phyloP scores from a whole-genome alignment of 1,139 yeast genomes.

The Suhomyces maxii region DNA sequence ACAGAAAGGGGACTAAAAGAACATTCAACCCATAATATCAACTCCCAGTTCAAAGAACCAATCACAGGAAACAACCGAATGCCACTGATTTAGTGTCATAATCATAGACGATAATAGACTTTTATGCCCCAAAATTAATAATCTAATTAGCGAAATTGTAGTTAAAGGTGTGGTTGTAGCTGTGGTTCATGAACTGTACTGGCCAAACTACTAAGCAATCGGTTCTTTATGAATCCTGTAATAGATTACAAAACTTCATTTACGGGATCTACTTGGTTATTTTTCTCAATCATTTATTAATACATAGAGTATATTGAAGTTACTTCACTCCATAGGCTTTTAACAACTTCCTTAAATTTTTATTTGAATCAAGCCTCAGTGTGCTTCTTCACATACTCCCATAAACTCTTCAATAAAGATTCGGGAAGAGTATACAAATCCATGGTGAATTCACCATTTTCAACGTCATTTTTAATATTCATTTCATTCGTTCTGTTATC shows the following conservation, averaged over 20 bases:
- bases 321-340: neutral
- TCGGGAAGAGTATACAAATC: constrained; percentile 94
- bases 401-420: constrained; percentile 82
- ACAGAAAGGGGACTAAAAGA: no score
- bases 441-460: constrained; percentile 96
- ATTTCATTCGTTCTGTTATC: constrained; percentile 94
- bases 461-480: constrained; percentile 94
- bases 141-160: neutral
- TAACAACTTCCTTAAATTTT: no score
- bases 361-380: constrained; percentile 29
- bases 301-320: constrained; percentile 9
- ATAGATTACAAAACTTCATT: no score
- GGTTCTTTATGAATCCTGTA: no score
- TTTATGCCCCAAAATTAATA: neutral
- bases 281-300: constrained; percentile 5
- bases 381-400: constrained; percentile 88
- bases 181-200: no score
- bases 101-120: neutral
- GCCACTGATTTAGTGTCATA: neutral
- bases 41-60: no score
- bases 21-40: no score
- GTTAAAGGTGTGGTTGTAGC: no score
- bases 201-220: no score
- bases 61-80: no score
- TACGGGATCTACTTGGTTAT: no score